A percentile compares a stretch with the other conserved stretches of the same genome.
phyloP scores from a whole-genome alignment of 768 basidiomycete species.

The Hortiboletus campestris region DNA sequence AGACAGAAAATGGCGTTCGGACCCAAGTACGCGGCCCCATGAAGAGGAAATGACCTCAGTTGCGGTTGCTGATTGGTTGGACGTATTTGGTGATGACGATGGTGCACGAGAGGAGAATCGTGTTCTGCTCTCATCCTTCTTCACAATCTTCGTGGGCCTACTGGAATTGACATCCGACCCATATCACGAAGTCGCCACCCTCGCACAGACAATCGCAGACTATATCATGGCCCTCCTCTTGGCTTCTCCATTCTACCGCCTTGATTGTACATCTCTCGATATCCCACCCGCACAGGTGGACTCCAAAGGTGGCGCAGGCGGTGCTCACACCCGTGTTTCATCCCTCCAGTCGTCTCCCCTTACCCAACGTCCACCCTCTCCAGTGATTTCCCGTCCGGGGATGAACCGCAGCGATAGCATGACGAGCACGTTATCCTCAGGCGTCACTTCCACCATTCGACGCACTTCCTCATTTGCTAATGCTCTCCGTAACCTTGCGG shows the following conservation, averaged over 20 bases:
- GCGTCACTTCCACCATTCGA: constrained; percentile 65
- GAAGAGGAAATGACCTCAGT: constrained; percentile 74
- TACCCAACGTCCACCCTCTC: constrained; percentile 43
- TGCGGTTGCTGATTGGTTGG: constrained; percentile 79
- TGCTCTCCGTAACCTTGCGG: constrained; percentile 66
- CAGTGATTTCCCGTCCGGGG: constrained; percentile 46
- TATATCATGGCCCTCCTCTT: constrained; percentile 88
- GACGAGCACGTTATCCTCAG: constrained; percentile 56
- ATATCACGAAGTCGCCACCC: constrained; percentile 86
- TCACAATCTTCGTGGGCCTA: constrained; percentile 86
- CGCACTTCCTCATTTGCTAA: constrained; percentile 82
- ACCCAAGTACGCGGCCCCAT: constrained; percentile 31
- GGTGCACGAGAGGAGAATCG: constrained; percentile 72
- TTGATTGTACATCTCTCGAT: constrained; percentile 66
- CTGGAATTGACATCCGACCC: constrained; percentile 92
- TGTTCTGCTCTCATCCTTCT: constrained; percentile 86
- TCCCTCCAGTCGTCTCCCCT: constrained; percentile 53
- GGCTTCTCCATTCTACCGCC: constrained; percentile 81
- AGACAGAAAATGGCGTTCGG: constrained; percentile 63
- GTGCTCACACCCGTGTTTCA: constrained; percentile 40
- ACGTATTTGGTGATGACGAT: constrained; percentile 64
- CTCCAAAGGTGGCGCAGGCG: constrained; percentile 27
- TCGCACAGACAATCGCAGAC: constrained; percentile 89
- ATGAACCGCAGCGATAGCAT: constrained; percentile 61
- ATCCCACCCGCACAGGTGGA: constrained; percentile 44